These are phyloP conservation scores for Aspergillus phoenicis DNA, from an alignment of 2,329 filamentous ascomycete species.

Conservation along the genomic window DNA sequence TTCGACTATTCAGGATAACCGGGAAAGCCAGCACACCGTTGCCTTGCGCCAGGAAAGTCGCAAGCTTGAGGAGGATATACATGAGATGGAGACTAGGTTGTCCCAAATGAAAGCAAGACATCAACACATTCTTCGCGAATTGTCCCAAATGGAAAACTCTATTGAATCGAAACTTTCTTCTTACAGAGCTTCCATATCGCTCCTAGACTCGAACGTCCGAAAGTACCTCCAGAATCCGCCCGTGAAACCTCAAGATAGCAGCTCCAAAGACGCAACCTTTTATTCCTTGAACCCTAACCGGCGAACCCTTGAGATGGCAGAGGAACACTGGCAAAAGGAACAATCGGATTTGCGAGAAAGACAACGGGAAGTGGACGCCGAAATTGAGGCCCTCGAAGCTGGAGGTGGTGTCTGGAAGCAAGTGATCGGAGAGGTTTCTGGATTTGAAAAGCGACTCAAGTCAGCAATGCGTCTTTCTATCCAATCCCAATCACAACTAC, in stretches of 20 bases:
- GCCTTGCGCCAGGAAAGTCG: conserved; percentile 54
- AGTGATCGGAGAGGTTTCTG: conserved; percentile 53
- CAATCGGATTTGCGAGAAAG: conserved; percentile 48
- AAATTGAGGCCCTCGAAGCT: conserved; percentile 60
- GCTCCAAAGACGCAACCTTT: conserved; percentile 44
- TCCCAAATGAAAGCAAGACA: conserved; percentile 59
- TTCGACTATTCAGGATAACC: conserved; percentile 49
- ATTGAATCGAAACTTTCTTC: conserved; percentile 62
- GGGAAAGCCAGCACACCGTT: conserved; percentile 48
- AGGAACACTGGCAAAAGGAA: conserved; percentile 59
- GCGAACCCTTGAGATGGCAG: conserved; percentile 62
- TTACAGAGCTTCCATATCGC: conserved; percentile 57
- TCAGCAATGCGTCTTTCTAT: conserved; percentile 37
- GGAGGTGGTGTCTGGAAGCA: conserved; percentile 62
- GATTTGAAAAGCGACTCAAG: conserved; percentile 50
- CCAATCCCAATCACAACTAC: conserved; percentile 26
- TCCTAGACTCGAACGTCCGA: conserved; percentile 58
- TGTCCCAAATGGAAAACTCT: conserved; percentile 58
- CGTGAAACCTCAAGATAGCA: conserved; percentile 39
- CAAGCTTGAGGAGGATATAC: conserved; percentile 58
- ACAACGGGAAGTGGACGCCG: conserved; percentile 52
- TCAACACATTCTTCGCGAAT: conserved; percentile 54
- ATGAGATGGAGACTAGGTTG: conserved; percentile 58
- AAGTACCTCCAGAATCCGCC: conserved; percentile 55
- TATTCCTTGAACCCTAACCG: conserved; percentile 57